phyloP scores from a whole-genome alignment of 2,329 filamentous ascomycete genomes.

The Fusarium sp. region DNA sequence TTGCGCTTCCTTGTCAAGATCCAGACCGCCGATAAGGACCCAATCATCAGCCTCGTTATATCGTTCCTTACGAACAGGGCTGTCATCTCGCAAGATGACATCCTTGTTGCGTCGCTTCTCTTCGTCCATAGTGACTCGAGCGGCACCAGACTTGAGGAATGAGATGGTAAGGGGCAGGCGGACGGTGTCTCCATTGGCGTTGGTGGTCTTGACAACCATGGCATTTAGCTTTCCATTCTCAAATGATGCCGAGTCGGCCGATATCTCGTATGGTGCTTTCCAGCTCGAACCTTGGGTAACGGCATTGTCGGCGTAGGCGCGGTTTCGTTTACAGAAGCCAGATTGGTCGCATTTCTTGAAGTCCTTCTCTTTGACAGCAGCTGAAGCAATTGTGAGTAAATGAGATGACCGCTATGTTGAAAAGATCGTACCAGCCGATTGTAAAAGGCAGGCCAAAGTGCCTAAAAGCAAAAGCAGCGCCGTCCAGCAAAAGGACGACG shows the following conservation, averaged over 20 bases:
- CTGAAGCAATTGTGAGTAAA: constrained; percentile 60
- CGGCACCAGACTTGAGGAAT: constrained; percentile 90
- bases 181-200: constrained; percentile 73
- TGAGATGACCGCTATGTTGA: too few relatives aligned
- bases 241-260: constrained; percentile 78
- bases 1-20: constrained; percentile 78
- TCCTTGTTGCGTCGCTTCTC: constrained; percentile 90
- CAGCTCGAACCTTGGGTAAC: constrained; percentile 74
- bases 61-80: constrained; percentile 87
- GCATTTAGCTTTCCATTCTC: constrained; percentile 85
- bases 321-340: constrained; percentile 96
- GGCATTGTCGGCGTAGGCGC: constrained; percentile 86
- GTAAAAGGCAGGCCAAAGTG: constrained; percentile 71
- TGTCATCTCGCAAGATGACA: constrained; percentile 87
- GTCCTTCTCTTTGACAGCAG: constrained; percentile 91
- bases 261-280: constrained; percentile 84
- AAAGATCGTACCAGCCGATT: constrained; percentile 70
- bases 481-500: constrained; percentile 74
- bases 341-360: constrained; percentile 98
- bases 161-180: constrained; percentile 86
- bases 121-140: constrained; percentile 90
- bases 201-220: constrained; percentile 83
- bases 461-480: constrained; percentile 71
- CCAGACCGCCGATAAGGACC: constrained; percentile 85
- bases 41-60: constrained; percentile 93